Base-by-base conservation (phyloP, 192 early-diverging fungal species). In the Gigaspora rosea region DNA sequence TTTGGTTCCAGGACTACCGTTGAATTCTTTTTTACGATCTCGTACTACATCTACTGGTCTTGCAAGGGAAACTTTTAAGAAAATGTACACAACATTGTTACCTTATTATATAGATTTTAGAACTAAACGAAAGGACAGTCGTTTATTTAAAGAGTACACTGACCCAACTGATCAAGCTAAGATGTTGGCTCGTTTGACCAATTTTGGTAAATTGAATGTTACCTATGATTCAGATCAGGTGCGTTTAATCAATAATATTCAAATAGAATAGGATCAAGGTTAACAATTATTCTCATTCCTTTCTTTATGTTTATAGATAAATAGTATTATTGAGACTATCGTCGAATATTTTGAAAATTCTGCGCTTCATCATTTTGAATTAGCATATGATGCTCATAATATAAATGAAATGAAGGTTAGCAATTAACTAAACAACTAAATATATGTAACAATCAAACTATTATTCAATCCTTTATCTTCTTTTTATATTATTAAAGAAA, bases 321-420 rank as follows among this genome's bases (percentile, higher is more conserved):
- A 88, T 73, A 83, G 81, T 61, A 79, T 83, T 12, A 73, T 93
- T 4, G 85, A 88, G n/a, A 90, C 89, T 1, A 88, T 90, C 16
- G 88, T 90, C 57, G 90, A 94, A 77, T 95, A 93, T 81, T 95
- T 92, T 81, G 93, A 94, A 81, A 91, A 86, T 41, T 86, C 89
- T 33, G 78, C 90, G 1, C 80, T 95, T 33, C 90, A 89, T 73
- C 83, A 93, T 75, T 95, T 95, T 80, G 93, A 95, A 72, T 81
- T 88, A 32, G 92, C 92, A 16, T 94, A 93, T 85, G 91, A 95
- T 79, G 71, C 68, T 13, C 78, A 89, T 16, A 87, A 92, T 73
- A 65, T 86, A 0, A 47, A 75, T 0, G 90, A 94, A 78, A 95
- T 94, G 94, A 80, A 86, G 76, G 86, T 85, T 81, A 65, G 54